These are phyloP conservation scores for Elasticomyces elasticus DNA, from an alignment of 495 filamentous ascomycete species.

Conservation along the genomic window DNA sequence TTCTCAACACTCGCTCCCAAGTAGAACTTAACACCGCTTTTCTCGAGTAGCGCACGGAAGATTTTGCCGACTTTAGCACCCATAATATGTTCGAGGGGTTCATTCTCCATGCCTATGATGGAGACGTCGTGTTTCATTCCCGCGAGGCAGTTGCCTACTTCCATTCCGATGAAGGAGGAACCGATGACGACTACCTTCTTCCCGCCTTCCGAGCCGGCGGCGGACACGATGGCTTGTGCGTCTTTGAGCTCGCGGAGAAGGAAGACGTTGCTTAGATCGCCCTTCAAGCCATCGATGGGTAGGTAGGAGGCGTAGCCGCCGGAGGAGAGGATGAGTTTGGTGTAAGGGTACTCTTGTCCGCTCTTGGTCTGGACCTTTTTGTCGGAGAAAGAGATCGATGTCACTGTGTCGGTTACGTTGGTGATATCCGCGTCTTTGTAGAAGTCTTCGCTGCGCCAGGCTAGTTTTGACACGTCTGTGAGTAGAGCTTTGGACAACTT, in stretches of 20 bases:
- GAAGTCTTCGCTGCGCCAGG: constrained; percentile 63
- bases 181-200: constrained; percentile 92
- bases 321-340: constrained; percentile 80
- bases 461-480: constrained; percentile 67
- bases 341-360: constrained; percentile 62
- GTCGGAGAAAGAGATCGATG: constrained; percentile 58
- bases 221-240: constrained; percentile 61
- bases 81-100: constrained; percentile 79
- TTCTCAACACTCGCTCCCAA: constrained; percentile 71
- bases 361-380: constrained; percentile 65
- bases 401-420: constrained; percentile 63
- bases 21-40: constrained; percentile 78
- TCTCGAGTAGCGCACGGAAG: constrained; percentile 66
- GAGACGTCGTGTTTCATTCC: constrained; percentile 67
- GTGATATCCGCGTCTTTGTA: constrained; percentile 67
- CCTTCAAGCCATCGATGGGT: constrained; percentile 73
- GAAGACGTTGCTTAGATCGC: constrained; percentile 75
- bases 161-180: constrained; percentile 93
- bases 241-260: constrained; percentile 64
- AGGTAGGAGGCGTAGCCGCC: constrained; percentile 72
- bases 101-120: constrained; percentile 86
- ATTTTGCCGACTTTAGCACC: constrained; percentile 71
- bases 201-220: constrained; percentile 64
- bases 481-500: constrained; percentile 94
- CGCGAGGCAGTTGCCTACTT: constrained; percentile 70